Conservation (phyloP, 768 basidiomycete species). For the Kwoniella sp. region DNA sequence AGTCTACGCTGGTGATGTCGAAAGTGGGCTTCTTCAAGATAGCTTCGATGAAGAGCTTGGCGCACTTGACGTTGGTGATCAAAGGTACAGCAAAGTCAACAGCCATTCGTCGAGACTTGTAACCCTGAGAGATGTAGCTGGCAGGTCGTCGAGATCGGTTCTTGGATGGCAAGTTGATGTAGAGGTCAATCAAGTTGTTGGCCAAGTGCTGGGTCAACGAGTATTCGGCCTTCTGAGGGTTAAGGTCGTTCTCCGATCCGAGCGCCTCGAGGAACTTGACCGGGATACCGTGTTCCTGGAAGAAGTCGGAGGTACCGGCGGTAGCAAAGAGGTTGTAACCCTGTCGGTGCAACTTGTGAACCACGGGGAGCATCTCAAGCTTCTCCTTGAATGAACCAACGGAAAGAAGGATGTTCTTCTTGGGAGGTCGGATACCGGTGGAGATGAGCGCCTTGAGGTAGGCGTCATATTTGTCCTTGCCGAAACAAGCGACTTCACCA, state of each 20-base stretch:
- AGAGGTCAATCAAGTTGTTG: constrained; percentile 97
- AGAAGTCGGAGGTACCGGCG: constrained; percentile 94
- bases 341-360: constrained; percentile 88
- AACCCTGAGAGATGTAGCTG: constrained; percentile 94
- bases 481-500: constrained; percentile 98
- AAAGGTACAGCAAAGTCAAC: constrained; percentile 97
- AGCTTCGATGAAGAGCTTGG: constrained; percentile 93
- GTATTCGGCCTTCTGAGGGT: constrained; percentile 92
- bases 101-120: constrained; percentile 95
- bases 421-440: constrained; percentile 88
- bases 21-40: constrained; percentile 71
- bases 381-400: constrained; percentile 98
- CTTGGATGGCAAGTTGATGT: constrained; percentile 98
- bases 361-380: constrained; percentile 88
- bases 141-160: constrained; percentile 96
- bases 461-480: constrained; percentile 95
- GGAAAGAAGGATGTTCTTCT: constrained; percentile 97
- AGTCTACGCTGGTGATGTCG: constrained; percentile 85
- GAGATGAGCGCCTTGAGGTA: constrained; percentile 97
- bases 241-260: constrained; percentile 63
- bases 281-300: constrained; percentile 90
- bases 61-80: constrained; percentile 98
- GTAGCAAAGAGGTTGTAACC: constrained; percentile 98
- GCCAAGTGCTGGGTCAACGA: constrained; percentile 89
- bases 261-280: constrained; percentile 97